These are phyloP conservation scores for Fulvia fulva DNA, from an alignment of 2,329 filamentous ascomycete species.

Conservation along the genomic window DNA sequence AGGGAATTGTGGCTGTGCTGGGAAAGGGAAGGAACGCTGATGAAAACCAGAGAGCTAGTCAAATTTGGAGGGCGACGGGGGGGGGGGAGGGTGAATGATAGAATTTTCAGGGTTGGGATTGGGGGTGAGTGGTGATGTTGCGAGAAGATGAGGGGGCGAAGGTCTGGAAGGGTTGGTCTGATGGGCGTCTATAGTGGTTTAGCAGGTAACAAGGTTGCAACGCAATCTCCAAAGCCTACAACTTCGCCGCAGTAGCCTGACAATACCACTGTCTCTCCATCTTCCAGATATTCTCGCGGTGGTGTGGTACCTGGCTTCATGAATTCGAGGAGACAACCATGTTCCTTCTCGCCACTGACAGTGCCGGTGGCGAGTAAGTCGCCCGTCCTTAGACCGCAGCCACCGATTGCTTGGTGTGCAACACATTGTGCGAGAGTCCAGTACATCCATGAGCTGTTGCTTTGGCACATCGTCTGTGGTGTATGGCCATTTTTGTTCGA, in stretches of 20 bases:
- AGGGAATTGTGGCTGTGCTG: not conserved
- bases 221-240: constrained; percentile 41
- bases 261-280: constrained; percentile 39
- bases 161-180: too few relatives aligned
- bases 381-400: constrained; percentile 39
- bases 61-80: constrained; percentile 49
- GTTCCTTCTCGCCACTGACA: constrained; percentile 37
- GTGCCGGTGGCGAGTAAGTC: constrained; percentile 43
- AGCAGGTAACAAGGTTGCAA: constrained; percentile 35
- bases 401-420: constrained; percentile 40
- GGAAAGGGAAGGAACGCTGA: constrained; percentile 8
- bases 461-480: constrained; percentile 19
- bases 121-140: constrained; percentile 48
- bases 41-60: constrained; percentile 35
- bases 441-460: constrained; percentile 37
- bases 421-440: constrained; percentile 44
- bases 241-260: constrained; percentile 36
- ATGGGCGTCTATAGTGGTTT: constrained; percentile 2
- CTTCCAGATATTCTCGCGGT: constrained; percentile 37
- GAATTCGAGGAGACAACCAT: constrained; percentile 41
- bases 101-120: constrained; percentile 50
- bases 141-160: too few relatives aligned
- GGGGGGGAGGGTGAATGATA: constrained; percentile 49
- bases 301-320: constrained; percentile 36
- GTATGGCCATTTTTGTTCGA: constrained; percentile 3